Base-by-base conservation (phyloP, 1,284 basidiomycete species). In the Pseudozyma sp. region DNA sequence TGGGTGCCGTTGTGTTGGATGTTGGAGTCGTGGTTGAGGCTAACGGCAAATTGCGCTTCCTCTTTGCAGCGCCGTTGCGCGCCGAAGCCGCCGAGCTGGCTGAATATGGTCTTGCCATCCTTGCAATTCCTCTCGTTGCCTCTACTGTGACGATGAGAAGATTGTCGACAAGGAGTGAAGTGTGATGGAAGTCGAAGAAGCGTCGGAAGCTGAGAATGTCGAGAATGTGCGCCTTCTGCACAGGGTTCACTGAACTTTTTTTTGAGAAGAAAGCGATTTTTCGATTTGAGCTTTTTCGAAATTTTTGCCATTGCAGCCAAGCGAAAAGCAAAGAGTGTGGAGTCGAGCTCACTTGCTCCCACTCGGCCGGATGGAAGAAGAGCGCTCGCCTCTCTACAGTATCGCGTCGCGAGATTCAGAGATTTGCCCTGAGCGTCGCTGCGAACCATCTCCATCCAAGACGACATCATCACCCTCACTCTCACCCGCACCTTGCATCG, bases 291-390 rank as follows among this genome's bases (percentile, higher is more conserved):
- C 37, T 50, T 43, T 42, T 40, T 65, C 51, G 55, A 68, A 60
- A 56, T 62, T 61, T 68, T 68, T 53, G 64, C 48, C n/a, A 37
- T 40, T n/a, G 35, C 29, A 33, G 52, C 30, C 8, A 49, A 46
- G 29, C 16, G 14, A 48, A 52, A 10, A 42, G 40, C 7, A 16
- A 16, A 42, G 4, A 14, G 40, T 42, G 67, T 69, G 67, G 60
- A 64, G 67, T 64, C 53, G 33, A 7, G 29, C 9, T 46, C 30
- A 10, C 7, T n/a, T 14, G 6, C 13, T 33, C 9, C 61, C 24
- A 24, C n/a, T 58, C 68, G 68, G 68, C 68, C 68, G 68, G 47
- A 52, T 65, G 51, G 62, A 70, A 61, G 53, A 55, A 48, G 54
- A 42, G 24, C 34, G 24, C 11, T 24, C n/a, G 24, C 24, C 24